Conservation (phyloP, 2,329 filamentous ascomycete genomes). For the Epichloe aotearoae region DNA sequence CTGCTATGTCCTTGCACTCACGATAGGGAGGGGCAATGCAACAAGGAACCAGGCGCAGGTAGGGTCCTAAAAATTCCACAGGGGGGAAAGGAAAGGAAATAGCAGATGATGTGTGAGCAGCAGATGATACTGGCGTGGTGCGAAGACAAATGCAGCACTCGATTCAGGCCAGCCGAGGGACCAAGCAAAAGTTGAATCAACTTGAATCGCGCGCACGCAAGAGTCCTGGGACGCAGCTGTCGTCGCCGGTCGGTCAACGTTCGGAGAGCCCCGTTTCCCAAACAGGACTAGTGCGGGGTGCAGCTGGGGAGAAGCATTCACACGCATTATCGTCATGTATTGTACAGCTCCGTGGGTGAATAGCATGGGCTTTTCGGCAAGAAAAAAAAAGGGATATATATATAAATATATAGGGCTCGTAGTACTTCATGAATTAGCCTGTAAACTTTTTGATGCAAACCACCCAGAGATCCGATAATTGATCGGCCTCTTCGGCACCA, state of each 20-base stretch:
- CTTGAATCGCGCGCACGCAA: not conserved
- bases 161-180: not conserved
- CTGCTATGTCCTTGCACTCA: not conserved
- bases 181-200: not conserved
- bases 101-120: not conserved
- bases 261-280: slow-evolving; percentile 11
- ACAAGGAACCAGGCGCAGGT: not conserved
- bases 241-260: slow-evolving; percentile 9
- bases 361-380: too few species aligned
- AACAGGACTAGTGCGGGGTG: slow-evolving; percentile 18
- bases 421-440: too few species aligned
- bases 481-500: too few species aligned
- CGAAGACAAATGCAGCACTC: not conserved
- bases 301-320: too few species aligned
- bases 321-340: too few species aligned
- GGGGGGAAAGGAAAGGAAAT: not conserved
- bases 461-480: too few species aligned
- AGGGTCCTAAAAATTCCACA: not conserved
- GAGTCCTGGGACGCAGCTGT: not conserved
- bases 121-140: not conserved
- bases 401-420: too few species aligned
- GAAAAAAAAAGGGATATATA: too few species aligned
- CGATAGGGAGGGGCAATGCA: not conserved
- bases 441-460: too few species aligned
- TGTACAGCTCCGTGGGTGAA: too few species aligned